phyloP scores from a whole-genome alignment of 306 rosid species.

The Vicia villosa region DNA sequence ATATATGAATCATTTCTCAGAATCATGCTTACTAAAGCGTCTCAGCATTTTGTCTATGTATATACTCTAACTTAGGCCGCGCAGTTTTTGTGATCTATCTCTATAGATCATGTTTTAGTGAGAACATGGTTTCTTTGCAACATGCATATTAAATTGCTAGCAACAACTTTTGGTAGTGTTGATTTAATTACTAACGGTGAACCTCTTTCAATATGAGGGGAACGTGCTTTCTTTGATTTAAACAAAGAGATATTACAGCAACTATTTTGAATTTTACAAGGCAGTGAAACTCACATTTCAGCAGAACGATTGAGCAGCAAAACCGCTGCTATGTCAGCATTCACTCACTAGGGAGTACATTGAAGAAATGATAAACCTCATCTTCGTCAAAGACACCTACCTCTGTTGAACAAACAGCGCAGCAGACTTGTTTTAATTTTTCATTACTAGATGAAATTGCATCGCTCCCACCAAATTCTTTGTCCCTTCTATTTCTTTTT shows the following conservation, averaged over 20 bases:
- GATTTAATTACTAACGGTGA: too few species aligned
- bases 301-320: conserved; percentile 15
- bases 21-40: too few species aligned
- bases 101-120: too few species aligned
- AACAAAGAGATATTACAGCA: neutral
- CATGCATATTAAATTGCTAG: too few species aligned
- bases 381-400: conserved; percentile 71
- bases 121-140: too few species aligned
- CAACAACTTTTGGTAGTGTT: too few species aligned
- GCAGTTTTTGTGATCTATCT: too few species aligned
- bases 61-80: too few species aligned
- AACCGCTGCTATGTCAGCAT: conserved; percentile 31
- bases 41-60: too few species aligned
- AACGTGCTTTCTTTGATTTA: conserved; percentile 2
- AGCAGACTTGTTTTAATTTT: conserved; percentile 63
- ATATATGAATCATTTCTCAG: too few species aligned
- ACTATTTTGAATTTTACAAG: conserved; percentile 23
- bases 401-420: conserved; percentile 70
- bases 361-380: conserved; percentile 66
- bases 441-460: conserved; percentile 40
- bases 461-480: conserved; percentile 37
- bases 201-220: neutral
- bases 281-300: conserved; percentile 14
- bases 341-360: conserved; percentile 69
- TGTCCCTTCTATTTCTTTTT: conserved; percentile 44